Percentiles rank a stretch among this genome's conserved stretches.
These are phyloP conservation scores for Lactifluus echinatus DNA, from an alignment of 768 basidiomycete species.

Conservation along the genomic window DNA sequence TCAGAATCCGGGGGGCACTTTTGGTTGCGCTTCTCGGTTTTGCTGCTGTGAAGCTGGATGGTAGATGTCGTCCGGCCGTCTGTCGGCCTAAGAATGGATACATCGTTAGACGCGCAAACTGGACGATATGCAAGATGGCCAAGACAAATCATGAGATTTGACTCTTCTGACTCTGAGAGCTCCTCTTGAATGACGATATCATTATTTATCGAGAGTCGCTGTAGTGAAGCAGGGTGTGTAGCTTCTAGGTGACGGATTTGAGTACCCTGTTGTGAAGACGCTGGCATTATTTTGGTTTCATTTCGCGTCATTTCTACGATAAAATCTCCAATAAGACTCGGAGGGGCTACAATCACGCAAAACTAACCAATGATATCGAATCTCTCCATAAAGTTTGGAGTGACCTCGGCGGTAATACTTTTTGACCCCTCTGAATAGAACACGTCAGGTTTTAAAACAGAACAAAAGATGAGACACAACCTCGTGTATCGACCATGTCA, in stretches of 20 bases:
- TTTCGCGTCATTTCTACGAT: background rate
- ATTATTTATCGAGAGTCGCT: background rate
- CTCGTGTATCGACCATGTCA: background rate
- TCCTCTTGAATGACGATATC: background rate
- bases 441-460: background rate
- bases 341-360: background rate
- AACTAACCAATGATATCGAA: conserved; percentile 18
- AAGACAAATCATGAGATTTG: background rate
- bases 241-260: background rate
- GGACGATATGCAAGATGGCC: conserved; percentile 8
- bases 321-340: background rate
- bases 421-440: background rate
- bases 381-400: background rate
- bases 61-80: background rate
- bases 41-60: background rate
- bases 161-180: background rate
- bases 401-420: background rate
- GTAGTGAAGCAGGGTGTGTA: background rate
- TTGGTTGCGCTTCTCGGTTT: conserved; percentile 14
- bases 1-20: conserved; percentile 20
- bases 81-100: background rate
- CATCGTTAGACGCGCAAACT: background rate
- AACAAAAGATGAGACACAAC: background rate
- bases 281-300: background rate
- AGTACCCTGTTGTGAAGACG: background rate